A percentile compares a stretch with the other conserved stretches of the same genome.
phyloP scores from a whole-genome alignment of 2,329 filamentous ascomycete genomes.

The Penicillium sp. region DNA sequence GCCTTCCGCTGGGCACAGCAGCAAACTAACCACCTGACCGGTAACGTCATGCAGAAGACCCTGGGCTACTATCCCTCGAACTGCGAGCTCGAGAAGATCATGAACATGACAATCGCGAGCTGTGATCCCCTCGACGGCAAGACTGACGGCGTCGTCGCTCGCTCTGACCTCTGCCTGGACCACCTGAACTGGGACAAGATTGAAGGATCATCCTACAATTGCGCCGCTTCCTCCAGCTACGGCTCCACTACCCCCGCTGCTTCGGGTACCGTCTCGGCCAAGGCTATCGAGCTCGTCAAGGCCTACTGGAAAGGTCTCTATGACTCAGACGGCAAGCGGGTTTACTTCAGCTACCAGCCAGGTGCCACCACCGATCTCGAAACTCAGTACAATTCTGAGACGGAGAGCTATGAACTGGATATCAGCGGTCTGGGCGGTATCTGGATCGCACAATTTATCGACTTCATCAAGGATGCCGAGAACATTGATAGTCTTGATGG shows the following conservation, averaged over 20 bases:
- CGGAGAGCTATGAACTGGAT: constrained; percentile 13
- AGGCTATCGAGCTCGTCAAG: constrained; percentile 14
- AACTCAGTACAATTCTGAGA: constrained; percentile 12
- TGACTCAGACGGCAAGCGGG: constrained; percentile 12
- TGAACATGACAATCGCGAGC: constrained; percentile 52
- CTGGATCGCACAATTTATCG: constrained; percentile 11
- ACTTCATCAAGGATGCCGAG: constrained; percentile 28
- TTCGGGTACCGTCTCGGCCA: constrained; percentile 13
- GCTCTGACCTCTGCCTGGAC: constrained; percentile 47
- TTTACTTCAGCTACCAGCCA: constrained; percentile 17
- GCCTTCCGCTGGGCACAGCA: constrained; percentile 45
- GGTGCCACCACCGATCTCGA: constrained; percentile 7
- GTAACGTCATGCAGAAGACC: constrained; percentile 38
- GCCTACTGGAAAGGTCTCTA: constrained; percentile 11
- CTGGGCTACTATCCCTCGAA: constrained; percentile 41
- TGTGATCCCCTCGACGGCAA: constrained; percentile 56
- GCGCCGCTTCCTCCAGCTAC: constrained; percentile 27
- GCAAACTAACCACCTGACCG: constrained; percentile 42
- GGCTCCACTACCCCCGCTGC: constrained; percentile 9
- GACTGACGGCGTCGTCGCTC: constrained; percentile 52
- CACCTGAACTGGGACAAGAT: constrained; percentile 45
- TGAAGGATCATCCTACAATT: constrained; percentile 48
- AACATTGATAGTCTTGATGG: constrained; percentile 44
- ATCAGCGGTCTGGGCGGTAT: constrained; percentile 12
- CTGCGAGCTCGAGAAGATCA: constrained; percentile 52